A percentile compares a stretch with the other conserved stretches of the same genome.
phyloP scores from a whole-genome alignment of 352 stramenopile genomes.

The Aphanomyces invadans region DNA sequence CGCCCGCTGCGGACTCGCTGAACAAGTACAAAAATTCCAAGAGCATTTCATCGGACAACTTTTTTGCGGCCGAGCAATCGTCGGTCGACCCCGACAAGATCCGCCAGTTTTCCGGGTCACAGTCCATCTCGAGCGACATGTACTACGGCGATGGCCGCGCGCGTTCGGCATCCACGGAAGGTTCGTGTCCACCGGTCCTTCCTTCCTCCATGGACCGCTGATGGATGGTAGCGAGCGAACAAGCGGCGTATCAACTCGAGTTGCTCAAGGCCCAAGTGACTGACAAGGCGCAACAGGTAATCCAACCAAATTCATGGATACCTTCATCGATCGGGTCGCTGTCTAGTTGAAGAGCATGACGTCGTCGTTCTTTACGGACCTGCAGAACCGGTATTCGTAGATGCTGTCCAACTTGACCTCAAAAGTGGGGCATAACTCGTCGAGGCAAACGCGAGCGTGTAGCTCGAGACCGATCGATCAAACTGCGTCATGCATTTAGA shows the following conservation, averaged over 20 bases:
- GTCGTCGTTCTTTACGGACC: slow-evolving; percentile 79
- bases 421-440: too few relatives aligned
- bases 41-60: slow-evolving; percentile 86
- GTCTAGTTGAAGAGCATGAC: slow-evolving; percentile 84
- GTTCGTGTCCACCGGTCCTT: slow-evolving; percentile 33
- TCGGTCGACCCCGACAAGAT: slow-evolving; percentile 55
- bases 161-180: slow-evolving; percentile 53
- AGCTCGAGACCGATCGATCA: too few relatives aligned
- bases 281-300: slow-evolving; percentile 69
- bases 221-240: slow-evolving; percentile 33
- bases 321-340: neutral
- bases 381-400: slow-evolving; percentile 77
- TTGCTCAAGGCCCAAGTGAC: slow-evolving; percentile 79
- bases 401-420: too few relatives aligned
- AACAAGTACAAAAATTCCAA: slow-evolving; percentile 91
- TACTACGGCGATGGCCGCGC: slow-evolving; percentile 65
- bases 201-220: neutral
- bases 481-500: neutral
- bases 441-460: too few relatives aligned
- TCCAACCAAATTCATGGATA: neutral
- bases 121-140: slow-evolving; percentile 82
- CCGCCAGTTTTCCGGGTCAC: slow-evolving; percentile 64
- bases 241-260: slow-evolving; percentile 78
- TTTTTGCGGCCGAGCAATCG: slow-evolving; percentile 64
- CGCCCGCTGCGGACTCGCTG: slow-evolving; percentile 43